Conservation (phyloP, 202 grass and related monocot species). For the Zoysia matrella region DNA sequence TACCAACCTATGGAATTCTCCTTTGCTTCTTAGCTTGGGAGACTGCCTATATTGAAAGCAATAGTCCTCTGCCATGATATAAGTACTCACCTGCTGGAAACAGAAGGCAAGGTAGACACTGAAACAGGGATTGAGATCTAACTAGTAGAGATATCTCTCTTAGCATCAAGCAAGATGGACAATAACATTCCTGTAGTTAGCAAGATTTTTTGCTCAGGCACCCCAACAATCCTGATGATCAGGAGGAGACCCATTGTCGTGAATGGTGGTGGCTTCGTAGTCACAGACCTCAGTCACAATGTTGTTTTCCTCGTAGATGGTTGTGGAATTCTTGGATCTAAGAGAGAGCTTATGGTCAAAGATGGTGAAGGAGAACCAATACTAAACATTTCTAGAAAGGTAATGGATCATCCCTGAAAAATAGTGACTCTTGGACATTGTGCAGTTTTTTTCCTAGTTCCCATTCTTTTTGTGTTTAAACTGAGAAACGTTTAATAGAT, state of each 20-base stretch:
- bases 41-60: conserved; percentile 44
- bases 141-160: conserved; percentile 20
- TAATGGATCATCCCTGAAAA: conserved; percentile 37
- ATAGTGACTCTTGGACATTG: conserved; percentile 19
- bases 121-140: conserved; percentile 39
- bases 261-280: conserved; percentile 85
- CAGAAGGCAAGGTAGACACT: conserved; percentile 32
- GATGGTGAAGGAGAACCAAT: conserved; percentile 74
- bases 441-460: conserved; percentile 10
- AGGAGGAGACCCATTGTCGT: conserved; percentile 69
- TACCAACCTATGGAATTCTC: conserved; percentile 44
- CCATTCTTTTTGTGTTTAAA: conserved; percentile 32
- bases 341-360: conserved; percentile 73
- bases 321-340: conserved; percentile 82
- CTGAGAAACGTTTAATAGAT: not conserved
- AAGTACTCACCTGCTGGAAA: conserved; percentile 44
- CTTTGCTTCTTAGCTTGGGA: conserved; percentile 54
- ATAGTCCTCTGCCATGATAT: conserved; percentile 44
- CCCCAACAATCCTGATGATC: conserved; percentile 58
- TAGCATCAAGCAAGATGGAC: conserved; percentile 55
- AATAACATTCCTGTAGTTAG: conserved; percentile 71
- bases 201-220: conserved; percentile 79
- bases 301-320: conserved; percentile 75
- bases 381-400: conserved; percentile 86
- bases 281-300: conserved; percentile 59